Evolutionary conservation across 345 rosid species (phyloP).

Genomic region (Eucalyptus dawsonii): DNA sequence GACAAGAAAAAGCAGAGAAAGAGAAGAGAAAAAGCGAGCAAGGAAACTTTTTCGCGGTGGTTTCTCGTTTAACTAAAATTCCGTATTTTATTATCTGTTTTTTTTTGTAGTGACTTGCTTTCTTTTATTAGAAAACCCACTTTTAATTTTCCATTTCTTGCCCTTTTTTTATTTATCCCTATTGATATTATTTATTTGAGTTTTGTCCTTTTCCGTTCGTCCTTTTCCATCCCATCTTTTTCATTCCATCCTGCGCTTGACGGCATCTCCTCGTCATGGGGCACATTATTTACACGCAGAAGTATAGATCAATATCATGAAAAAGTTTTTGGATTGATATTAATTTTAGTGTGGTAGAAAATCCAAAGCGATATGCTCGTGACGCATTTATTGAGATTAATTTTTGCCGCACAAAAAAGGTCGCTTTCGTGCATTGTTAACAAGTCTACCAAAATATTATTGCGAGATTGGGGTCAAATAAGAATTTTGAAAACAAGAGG

Average conservation of each 20-base stretch:
- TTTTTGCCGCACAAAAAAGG: not conserved
- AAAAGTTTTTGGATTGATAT: not conserved
- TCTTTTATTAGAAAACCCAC: not conserved
- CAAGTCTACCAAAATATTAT: not conserved
- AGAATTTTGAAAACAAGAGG: not conserved
- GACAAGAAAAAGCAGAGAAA: not conserved
- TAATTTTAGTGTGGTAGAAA: not conserved
- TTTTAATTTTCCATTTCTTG: not conserved
- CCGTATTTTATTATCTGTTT: not conserved
- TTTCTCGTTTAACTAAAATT: not conserved
- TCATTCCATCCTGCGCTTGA: not conserved
- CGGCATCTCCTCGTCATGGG: not conserved
- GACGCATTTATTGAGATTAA: not conserved
- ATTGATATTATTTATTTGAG: not conserved
- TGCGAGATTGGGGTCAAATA: accelerated
- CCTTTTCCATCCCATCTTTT: not conserved
- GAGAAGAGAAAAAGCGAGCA: not conserved
- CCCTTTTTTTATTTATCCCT: not conserved
- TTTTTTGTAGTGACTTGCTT: not conserved
- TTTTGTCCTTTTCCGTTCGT: not conserved
- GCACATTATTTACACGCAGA: not conserved
- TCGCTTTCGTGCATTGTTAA: not conserved
- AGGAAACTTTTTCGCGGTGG: not conserved
- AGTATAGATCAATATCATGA: not conserved
- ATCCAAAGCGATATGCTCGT: not conserved